Conservation (phyloP, 345 rosid species). For the Aquilaria malaccensis region DNA sequence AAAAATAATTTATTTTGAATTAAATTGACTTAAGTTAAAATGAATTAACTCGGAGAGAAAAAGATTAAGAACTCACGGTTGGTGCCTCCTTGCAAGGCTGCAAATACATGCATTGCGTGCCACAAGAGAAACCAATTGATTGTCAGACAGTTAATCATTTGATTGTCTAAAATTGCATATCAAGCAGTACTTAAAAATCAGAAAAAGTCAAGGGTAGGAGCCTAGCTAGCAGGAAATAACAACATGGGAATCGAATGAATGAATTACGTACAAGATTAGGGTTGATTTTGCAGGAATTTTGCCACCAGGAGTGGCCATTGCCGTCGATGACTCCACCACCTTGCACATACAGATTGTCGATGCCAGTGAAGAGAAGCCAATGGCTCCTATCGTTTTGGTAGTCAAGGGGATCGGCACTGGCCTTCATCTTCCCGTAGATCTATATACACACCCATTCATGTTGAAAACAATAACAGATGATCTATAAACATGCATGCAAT, state of each 20-base stretch:
- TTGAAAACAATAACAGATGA: slow-evolving; percentile 4
- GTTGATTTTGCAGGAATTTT: slow-evolving; percentile 79
- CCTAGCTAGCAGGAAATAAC: not conserved
- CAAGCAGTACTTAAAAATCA: not conserved
- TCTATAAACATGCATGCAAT: slow-evolving; percentile 19
- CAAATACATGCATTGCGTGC: not conserved
- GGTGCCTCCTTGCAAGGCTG: slow-evolving; percentile 88
- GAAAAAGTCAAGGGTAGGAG: not conserved
- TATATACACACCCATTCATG: slow-evolving; percentile 5
- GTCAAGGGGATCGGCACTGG: slow-evolving; percentile 40
- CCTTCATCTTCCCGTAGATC: slow-evolving; percentile 72
- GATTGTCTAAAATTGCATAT: not conserved
- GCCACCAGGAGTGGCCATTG: slow-evolving; percentile 83
- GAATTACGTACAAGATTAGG: slow-evolving; percentile 38
- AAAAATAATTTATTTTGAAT: not conserved
- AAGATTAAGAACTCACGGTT: slow-evolving; percentile 43
- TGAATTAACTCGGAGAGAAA: not conserved
- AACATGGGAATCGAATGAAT: not conserved
- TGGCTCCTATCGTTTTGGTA: slow-evolving; percentile 33
- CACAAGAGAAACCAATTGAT: slow-evolving; percentile 3
- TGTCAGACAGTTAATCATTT: not conserved
- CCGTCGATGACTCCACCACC: slow-evolving; percentile 93
- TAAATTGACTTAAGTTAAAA: not conserved
- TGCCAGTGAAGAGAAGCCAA: slow-evolving; percentile 55
- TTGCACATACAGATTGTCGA: slow-evolving; percentile 47